phyloP scores from a whole-genome alignment of 2,329 filamentous ascomycete species.

The Epichloe typhina region DNA sequence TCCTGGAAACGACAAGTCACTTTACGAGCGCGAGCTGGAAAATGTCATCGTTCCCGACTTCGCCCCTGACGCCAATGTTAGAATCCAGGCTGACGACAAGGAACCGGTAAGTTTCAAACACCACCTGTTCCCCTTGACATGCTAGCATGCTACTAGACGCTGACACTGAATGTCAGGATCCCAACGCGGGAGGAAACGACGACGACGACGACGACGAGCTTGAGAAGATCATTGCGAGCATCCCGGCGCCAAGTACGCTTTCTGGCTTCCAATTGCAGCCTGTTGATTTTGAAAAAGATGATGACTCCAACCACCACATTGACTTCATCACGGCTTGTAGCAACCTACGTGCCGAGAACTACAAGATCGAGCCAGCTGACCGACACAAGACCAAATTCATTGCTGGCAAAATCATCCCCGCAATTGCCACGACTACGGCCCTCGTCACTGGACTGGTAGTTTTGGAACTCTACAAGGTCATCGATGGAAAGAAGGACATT shows the following conservation, averaged over 20 bases:
- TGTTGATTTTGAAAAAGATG: slow-evolving; percentile 97
- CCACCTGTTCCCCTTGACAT: neutral
- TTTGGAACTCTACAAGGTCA: slow-evolving; percentile 88
- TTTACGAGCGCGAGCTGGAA: slow-evolving; percentile 70
- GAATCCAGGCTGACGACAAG: slow-evolving; percentile 92
- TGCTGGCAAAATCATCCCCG: slow-evolving; percentile 97
- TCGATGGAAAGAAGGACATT: slow-evolving; percentile 91
- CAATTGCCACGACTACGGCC: slow-evolving; percentile 93
- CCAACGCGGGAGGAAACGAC: slow-evolving; percentile 59
- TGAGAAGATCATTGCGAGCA: slow-evolving; percentile 52
- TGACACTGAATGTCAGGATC: slow-evolving; percentile 41
- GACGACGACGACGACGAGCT: slow-evolving; percentile 81
- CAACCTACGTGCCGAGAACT: slow-evolving; percentile 93
- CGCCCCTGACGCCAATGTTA: slow-evolving; percentile 75
- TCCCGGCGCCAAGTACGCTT: slow-evolving; percentile 69
- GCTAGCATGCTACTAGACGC: neutral
- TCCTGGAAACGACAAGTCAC: slow-evolving; percentile 51
- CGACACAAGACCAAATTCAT: slow-evolving; percentile 99
- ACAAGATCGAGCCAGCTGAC: slow-evolving; percentile 87
- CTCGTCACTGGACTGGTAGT: slow-evolving; percentile 88
- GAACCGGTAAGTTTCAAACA: slow-evolving; percentile 50
- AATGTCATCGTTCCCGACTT: slow-evolving; percentile 96
- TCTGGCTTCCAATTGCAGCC: slow-evolving; percentile 80
- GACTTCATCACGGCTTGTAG: slow-evolving; percentile 97
- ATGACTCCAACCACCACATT: slow-evolving; percentile 95